Base-by-base conservation (phyloP, 192 early-diverging fungal genomes). In the Coemansia sp. region DNA sequence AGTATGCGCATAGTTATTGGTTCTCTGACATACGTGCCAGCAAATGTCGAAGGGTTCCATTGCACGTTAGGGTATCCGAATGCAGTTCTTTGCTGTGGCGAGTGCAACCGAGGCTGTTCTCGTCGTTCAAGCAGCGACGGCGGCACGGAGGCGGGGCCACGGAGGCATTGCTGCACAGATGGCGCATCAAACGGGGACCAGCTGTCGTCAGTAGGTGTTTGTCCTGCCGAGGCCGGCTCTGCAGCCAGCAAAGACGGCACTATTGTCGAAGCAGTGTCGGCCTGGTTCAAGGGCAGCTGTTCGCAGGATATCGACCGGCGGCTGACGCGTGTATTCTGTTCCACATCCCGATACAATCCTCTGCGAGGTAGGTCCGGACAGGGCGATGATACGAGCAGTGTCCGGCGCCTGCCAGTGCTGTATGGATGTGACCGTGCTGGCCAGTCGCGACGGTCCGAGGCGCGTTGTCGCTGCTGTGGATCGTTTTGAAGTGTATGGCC, bases 111-210 rank as follows among this genome's bases (percentile, higher is more conserved):
- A 4, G 54, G 57, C 26, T 41, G 45, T 16, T 56, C 44, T 14
- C 31, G 43, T 14, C 37, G 29, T 6, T 46, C 58, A 8, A 68
- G 26, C 17, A 68, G 33, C 21, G 65, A 61, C 22, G 46, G 42
- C 20, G 20, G 25, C 25, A 44, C 26, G 3, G 29, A 32, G 1
- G 33, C 7, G 12, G 38, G 37, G 5, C 53, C 23, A 4, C 23
- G 0, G 1, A 68, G 42, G 27, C 65, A 56, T 41, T 60, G 38
- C 22, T 39, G 54, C 4, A 68, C 48, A 12, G 30, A 17, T 13
- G 45, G 54, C 3, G 37, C 22, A 21, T 47, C 50, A 48, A 68
- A 68, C 3, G 65, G 65, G 21, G 65, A 68, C 65, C 65, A 68
- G 40, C 34, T 40, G 21, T 60, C 58, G 32, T 40, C 29, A 39